A percentile compares a stretch with the other conserved stretches of the same genome.
Conservation (phyloP, 768 basidiomycete genomes). For the Suillus fuscotomentosus region DNA sequence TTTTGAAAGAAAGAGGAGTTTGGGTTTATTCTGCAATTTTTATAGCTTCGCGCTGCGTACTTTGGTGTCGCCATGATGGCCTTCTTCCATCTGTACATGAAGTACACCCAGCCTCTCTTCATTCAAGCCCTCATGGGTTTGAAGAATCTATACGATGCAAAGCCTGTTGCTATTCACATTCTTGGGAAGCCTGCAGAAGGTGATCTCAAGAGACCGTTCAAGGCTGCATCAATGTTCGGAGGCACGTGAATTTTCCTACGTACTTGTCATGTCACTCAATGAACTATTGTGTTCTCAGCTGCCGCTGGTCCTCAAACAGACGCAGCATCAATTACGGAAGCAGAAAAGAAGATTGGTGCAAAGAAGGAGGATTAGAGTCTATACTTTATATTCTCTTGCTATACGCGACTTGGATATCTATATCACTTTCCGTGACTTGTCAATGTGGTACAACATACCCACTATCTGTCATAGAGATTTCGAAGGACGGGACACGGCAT, state of each 20-base stretch:
- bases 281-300: slow-evolving; percentile 27
- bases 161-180: slow-evolving; percentile 79
- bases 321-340: slow-evolving; percentile 81
- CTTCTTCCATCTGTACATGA: slow-evolving; percentile 92
- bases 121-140: slow-evolving; percentile 95
- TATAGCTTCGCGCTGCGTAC: slow-evolving; percentile 62
- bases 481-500: no score
- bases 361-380: slow-evolving; percentile 72
- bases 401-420: not conserved
- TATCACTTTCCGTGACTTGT: not conserved
- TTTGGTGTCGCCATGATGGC: slow-evolving; percentile 84
- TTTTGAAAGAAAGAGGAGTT: not conserved
- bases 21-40: not conserved
- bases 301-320: slow-evolving; percentile 79
- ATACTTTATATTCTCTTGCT: slow-evolving; percentile 6
- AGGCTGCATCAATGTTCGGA: slow-evolving; percentile 72
- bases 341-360: slow-evolving; percentile 78
- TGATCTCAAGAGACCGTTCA: slow-evolving; percentile 90
- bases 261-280: not conserved
- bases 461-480: not conserved
- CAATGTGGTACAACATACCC: not conserved
- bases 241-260: slow-evolving; percentile 35
- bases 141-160: slow-evolving; percentile 87
- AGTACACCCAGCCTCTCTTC: slow-evolving; percentile 95
- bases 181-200: slow-evolving; percentile 79